A percentile compares a stretch with the other conserved stretches of the same genome.
Evolutionary conservation across 805 yeast genomes (phyloP).

Genomic region (Scheffersomyces amazonensis): DNA sequence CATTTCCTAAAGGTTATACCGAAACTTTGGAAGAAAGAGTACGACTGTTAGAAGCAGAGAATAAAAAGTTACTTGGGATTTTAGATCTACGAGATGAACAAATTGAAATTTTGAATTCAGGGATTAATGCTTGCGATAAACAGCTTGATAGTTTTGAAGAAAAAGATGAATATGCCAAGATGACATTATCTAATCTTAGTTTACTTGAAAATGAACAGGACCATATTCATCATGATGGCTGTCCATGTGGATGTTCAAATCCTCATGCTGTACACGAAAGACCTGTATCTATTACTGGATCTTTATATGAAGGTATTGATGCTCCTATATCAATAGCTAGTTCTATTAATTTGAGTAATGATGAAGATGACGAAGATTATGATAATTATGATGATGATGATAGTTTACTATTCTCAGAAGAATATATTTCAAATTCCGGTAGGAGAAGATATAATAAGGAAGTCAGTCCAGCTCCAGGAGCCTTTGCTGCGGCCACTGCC

Average conservation of each 20-base stretch:
- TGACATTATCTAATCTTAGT: constrained; percentile 12
- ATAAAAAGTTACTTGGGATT: constrained; percentile 62
- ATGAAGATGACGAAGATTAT: too few species aligned
- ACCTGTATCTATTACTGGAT: constrained; percentile 66
- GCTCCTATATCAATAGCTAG: constrained; percentile 28
- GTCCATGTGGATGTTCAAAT: constrained; percentile 56
- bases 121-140: neutral
- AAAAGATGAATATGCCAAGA: constrained; percentile 2
- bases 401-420: constrained; percentile 28
- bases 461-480: constrained; percentile 71
- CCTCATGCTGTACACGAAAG: constrained; percentile 57
- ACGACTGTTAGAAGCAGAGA: constrained; percentile 82
- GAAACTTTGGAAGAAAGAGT: constrained; percentile 86
- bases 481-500: constrained; percentile 62
- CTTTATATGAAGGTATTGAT: constrained; percentile 42
- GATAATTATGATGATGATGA: constrained; percentile 27
- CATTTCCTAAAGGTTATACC: constrained; percentile 90
- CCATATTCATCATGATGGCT: constrained; percentile 34
- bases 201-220: constrained; percentile 7
- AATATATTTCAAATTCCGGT: constrained; percentile 10
- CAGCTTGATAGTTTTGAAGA: neutral
- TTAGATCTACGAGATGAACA: constrained; percentile 65
- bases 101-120: constrained; percentile 35
- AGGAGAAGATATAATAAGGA: constrained; percentile 25
- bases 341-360: constrained; percentile 47